Evolutionary conservation across 495 filamentous ascomycete genomes (phyloP).

Genomic region (Polyplosphaeria fusca): DNA sequence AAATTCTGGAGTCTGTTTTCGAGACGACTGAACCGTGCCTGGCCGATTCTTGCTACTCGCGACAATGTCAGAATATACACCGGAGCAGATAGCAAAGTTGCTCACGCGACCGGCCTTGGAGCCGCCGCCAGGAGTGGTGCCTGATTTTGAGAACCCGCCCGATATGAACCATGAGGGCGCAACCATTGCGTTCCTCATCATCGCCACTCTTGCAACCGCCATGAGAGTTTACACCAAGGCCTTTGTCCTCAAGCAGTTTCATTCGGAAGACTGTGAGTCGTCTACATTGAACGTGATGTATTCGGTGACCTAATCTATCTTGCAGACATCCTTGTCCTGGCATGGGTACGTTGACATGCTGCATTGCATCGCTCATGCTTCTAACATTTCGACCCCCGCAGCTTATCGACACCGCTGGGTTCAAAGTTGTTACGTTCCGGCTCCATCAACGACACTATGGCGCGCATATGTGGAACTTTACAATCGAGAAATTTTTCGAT

Average conservation of each 20-base stretch:
- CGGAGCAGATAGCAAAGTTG: neutral
- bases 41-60: too few relatives aligned
- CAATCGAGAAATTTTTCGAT: neutral
- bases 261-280: conserved; percentile 1
- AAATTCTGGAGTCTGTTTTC: too few relatives aligned
- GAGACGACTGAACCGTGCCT: too few relatives aligned
- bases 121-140: neutral
- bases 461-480: neutral
- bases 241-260: neutral
- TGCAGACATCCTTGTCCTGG: neutral
- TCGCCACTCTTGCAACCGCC: neutral
- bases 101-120: neutral
- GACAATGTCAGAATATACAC: too few relatives aligned
- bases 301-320: too few relatives aligned
- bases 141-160: neutral
- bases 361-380: too few relatives aligned
- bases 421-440: neutral
- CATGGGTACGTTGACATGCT: neutral
- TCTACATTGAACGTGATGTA: too few relatives aligned
- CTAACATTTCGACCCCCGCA: neutral
- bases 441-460: neutral
- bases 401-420: neutral
- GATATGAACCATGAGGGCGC: neutral
- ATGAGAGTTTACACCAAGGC: neutral
- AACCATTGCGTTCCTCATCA: neutral